Evolutionary conservation across 352 stramenopile genomes (phyloP).

Genomic region (Phytophthora fragariae): DNA sequence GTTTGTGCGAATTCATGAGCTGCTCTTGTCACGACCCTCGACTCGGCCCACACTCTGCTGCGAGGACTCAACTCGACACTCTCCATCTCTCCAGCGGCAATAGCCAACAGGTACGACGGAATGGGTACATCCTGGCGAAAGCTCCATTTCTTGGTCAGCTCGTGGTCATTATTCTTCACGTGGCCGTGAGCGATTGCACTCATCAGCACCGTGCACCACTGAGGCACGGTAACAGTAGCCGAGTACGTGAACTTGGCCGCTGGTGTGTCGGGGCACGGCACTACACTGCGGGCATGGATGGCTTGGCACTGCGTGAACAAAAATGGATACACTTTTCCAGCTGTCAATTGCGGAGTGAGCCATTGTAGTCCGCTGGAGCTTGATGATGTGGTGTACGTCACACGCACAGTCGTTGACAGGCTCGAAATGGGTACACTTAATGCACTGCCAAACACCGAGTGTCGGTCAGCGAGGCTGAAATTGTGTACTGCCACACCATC

Average conservation of each 20-base stretch:
- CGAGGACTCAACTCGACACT: constrained; percentile 88
- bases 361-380: constrained; percentile 86
- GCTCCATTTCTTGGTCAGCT: constrained; percentile 51
- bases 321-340: constrained; percentile 93
- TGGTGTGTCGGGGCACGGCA: constrained; percentile 96
- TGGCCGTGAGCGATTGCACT: constrained; percentile 68
- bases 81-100: constrained; percentile 92
- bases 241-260: constrained; percentile 95
- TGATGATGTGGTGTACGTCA: constrained; percentile 79
- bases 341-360: constrained; percentile 92
- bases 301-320: constrained; percentile 94
- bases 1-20: constrained; percentile 96
- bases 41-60: constrained; percentile 93
- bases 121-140: constrained; percentile 94
- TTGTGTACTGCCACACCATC: constrained; percentile 47
- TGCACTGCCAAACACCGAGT: constrained; percentile 69
- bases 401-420: constrained; percentile 55
- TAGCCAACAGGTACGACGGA: constrained; percentile 94
- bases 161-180: constrained; percentile 27
- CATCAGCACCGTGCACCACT: constrained; percentile 94
- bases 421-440: constrained; percentile 61
- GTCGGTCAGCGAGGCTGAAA: constrained; percentile 58
- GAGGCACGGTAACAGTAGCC: constrained; percentile 89
- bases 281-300: constrained; percentile 94
- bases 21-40: constrained; percentile 91